Evolutionary conservation across 106 monocot species (phyloP).

Genomic region (Cymbidium sinense): DNA sequence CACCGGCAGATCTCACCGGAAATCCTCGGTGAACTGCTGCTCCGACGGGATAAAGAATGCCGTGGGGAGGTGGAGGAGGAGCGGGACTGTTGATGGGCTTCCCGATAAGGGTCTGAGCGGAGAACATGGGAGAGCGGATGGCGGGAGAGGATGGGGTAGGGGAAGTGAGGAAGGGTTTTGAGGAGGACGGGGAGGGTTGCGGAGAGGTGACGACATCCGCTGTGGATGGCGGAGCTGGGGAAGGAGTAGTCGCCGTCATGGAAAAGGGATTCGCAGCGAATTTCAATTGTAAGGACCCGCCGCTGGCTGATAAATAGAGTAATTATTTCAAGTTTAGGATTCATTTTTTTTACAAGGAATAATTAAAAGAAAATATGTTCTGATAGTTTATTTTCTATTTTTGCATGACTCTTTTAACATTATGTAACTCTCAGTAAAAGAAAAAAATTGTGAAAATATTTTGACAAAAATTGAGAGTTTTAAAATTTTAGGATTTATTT

Average conservation of each 20-base stretch:
- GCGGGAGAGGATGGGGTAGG: not conserved
- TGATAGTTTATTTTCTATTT: too few relatives aligned
- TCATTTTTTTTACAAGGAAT: too few relatives aligned
- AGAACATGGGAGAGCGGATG: conserved; percentile 8
- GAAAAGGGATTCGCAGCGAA: not conserved
- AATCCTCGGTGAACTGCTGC: not conserved
- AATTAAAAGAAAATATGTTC: too few relatives aligned
- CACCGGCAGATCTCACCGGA: not conserved
- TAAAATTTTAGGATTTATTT: too few relatives aligned
- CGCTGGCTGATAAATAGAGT: not conserved
- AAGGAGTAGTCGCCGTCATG: not conserved
- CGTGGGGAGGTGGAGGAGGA: not conserved
- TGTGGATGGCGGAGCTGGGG: not conserved
- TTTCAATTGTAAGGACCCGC: not conserved
- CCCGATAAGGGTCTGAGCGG: not conserved
- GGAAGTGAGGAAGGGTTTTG: not conserved
- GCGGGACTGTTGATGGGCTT: conserved; percentile 4
- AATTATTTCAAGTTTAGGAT: not conserved
- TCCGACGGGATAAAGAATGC: conserved; percentile 3
- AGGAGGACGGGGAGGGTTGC: not conserved
- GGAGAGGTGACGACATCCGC: not conserved
- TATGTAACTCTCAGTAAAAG: too few relatives aligned
- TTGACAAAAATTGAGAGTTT: too few relatives aligned
- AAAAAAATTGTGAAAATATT: too few relatives aligned
- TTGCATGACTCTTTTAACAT: too few relatives aligned